phyloP scores from a whole-genome alignment of 305 asterid species.

The Fraxinus dipetala region DNA sequence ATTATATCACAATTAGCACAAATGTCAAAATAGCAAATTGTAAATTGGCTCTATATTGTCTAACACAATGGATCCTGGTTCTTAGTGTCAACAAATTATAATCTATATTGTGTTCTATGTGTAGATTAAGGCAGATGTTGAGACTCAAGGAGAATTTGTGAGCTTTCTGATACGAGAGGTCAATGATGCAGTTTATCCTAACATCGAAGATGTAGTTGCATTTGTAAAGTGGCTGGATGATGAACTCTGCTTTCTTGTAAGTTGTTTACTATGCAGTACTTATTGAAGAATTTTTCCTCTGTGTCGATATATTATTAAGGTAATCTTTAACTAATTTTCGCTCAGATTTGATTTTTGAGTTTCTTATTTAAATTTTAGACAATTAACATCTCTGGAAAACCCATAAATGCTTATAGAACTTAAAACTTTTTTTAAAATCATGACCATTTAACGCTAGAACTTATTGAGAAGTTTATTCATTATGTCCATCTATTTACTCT shows the following conservation, averaged over 20 bases:
- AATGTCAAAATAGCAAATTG: not conserved
- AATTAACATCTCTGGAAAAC: not conserved
- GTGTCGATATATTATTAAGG: not conserved
- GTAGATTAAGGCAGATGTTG: slow-evolving; percentile 87
- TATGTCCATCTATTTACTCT: slow-evolving; percentile 7
- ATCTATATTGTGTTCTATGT: slow-evolving; percentile 6
- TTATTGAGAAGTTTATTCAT: not conserved
- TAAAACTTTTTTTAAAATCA: not conserved
- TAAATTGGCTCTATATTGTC: not conserved
- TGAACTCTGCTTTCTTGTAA: slow-evolving; percentile 86
- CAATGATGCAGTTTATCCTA: slow-evolving; percentile 53
- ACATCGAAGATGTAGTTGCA: slow-evolving; percentile 79
- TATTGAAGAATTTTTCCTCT: not conserved
- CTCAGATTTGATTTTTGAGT: not conserved
- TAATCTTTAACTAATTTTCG: not conserved
- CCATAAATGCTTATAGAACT: not conserved
- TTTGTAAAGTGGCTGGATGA: slow-evolving; percentile 96
- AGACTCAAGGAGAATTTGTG: slow-evolving; percentile 92
- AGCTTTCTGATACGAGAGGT: slow-evolving; percentile 76
- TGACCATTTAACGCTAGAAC: not conserved
- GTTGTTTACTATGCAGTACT: slow-evolving; percentile 22
- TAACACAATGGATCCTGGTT: not conserved
- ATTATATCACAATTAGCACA: not conserved
- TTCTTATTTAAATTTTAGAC: not conserved
- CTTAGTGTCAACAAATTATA: not conserved